phyloP scores from a whole-genome alignment of 805 yeast genomes.

The Nakazawaea ernobii region DNA sequence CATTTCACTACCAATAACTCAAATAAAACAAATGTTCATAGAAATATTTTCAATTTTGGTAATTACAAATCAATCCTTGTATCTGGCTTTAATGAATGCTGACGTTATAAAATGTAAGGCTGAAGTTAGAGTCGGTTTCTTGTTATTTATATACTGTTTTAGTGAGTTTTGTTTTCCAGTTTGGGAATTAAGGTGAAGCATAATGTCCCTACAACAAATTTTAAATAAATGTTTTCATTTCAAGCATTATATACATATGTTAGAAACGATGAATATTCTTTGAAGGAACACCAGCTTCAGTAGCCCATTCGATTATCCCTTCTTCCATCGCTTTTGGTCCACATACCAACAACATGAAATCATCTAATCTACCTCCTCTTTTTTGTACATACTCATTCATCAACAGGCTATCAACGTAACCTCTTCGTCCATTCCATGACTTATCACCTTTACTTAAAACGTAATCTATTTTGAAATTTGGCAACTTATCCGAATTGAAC shows the following conservation, averaged over 20 bases:
- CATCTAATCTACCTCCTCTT: constrained; percentile 15
- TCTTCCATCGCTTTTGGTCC: constrained; percentile 42
- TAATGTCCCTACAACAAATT: constrained; percentile 5
- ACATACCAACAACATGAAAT: constrained; percentile 40
- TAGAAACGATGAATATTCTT: constrained; percentile 18
- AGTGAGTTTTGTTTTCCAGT: no score
- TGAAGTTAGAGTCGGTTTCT: no score
- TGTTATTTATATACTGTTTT: no score
- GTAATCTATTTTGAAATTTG: constrained; percentile 36
- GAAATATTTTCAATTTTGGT: no score
- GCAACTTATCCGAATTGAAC: constrained; percentile 29
- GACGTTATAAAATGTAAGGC: no score
- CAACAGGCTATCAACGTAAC: constrained; percentile 34
- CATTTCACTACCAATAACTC: no score
- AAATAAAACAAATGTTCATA: no score
- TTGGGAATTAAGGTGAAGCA: no score
- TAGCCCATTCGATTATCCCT: constrained; percentile 14
- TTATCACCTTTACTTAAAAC: constrained; percentile 26
- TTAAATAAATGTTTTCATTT: neutral
- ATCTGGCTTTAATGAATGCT: no score
- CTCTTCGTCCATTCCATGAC: constrained; percentile 33
- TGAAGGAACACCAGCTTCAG: constrained; percentile 10
- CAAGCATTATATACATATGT: neutral
- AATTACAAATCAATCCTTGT: no score
- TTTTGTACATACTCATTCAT: constrained; percentile 31